Percentiles rank a stretch among this genome's conserved stretches.
These are phyloP conservation scores for Mycena epipterygia DNA, from an alignment of 768 basidiomycete species.

Conservation along the genomic window DNA sequence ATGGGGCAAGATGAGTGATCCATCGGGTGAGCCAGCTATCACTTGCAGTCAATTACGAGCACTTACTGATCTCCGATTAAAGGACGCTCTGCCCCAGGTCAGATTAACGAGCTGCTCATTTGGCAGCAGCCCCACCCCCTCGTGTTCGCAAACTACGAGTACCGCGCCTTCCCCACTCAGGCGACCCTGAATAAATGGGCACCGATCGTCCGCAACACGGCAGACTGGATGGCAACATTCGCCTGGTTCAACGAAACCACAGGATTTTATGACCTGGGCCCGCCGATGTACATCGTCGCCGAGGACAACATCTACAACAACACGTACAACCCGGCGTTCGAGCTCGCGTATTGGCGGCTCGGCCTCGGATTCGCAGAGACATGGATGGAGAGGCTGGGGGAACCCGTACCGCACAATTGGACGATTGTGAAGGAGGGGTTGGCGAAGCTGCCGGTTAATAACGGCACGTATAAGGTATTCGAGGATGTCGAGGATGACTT, in stretches of 20 bases:
- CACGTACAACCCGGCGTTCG: constrained; percentile 70
- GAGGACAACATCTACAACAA: constrained; percentile 70
- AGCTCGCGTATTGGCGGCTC: constrained; percentile 70
- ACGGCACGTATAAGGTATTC: constrained; percentile 67
- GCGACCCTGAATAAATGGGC: constrained; percentile 64
- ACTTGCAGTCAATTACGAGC: not conserved
- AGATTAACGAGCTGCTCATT: constrained; percentile 74
- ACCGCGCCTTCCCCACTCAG: constrained; percentile 57
- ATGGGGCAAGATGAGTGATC: constrained; percentile 77
- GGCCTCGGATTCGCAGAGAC: constrained; percentile 62
- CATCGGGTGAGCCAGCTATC: constrained; percentile 52
- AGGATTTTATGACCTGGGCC: constrained; percentile 66
- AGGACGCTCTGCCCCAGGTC: constrained; percentile 65
- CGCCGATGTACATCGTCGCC: constrained; percentile 70
- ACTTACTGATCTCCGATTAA: not conserved
- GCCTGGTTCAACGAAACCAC: constrained; percentile 65
- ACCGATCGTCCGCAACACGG: constrained; percentile 63
- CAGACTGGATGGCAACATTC: constrained; percentile 72
- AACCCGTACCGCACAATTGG: constrained; percentile 59
- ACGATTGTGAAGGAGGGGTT: constrained; percentile 58
- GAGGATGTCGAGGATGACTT: constrained; percentile 67
- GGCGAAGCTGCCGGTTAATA: constrained; percentile 64
- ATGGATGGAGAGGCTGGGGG: constrained; percentile 62
- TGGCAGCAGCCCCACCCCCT: constrained; percentile 76
- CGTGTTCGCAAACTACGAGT: constrained; percentile 70